Evolutionary conservation across 805 yeast species (phyloP).

Genomic region (Debaryomyces tyrocola): DNA sequence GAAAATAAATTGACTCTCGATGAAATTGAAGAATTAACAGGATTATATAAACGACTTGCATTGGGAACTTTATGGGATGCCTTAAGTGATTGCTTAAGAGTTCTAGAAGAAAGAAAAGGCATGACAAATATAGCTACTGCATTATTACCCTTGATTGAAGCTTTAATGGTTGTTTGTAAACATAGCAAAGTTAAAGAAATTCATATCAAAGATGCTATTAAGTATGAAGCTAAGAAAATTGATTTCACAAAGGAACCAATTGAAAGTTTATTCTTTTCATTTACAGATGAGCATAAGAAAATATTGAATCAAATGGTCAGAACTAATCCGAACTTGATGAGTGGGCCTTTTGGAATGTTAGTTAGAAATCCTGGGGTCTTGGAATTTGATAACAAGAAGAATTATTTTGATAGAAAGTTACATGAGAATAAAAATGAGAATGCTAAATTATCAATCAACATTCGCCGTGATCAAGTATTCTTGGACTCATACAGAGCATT

Average conservation of each 20-base stretch:
- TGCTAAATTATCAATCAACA: constrained; percentile 58
- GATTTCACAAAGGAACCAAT: constrained; percentile 76
- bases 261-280: constrained; percentile 76
- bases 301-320: constrained; percentile 89
- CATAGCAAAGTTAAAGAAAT: constrained; percentile 66
- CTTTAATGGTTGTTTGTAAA: constrained; percentile 95
- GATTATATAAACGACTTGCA: constrained; percentile 64
- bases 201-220: constrained; percentile 53
- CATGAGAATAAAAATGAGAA: constrained; percentile 49
- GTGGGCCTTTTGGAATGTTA: constrained; percentile 90
- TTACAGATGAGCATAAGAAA: constrained; percentile 86
- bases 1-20: constrained; percentile 10
- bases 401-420: constrained; percentile 75
- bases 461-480: constrained; percentile 88
- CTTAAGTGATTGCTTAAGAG: constrained; percentile 66
- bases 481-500: constrained; percentile 84
- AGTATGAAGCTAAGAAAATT: constrained; percentile 60
- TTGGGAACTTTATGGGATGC: constrained; percentile 85
- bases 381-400: constrained; percentile 92
- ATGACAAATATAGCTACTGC: constrained; percentile 65
- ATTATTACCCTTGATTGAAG: constrained; percentile 82
- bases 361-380: constrained; percentile 85
- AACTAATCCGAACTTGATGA: constrained; percentile 86
- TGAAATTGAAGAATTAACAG: constrained; percentile 51
- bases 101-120: constrained; percentile 57